phyloP scores from a whole-genome alignment of 2,329 filamentous ascomycete species.

The Colletotrichum agaves region DNA sequence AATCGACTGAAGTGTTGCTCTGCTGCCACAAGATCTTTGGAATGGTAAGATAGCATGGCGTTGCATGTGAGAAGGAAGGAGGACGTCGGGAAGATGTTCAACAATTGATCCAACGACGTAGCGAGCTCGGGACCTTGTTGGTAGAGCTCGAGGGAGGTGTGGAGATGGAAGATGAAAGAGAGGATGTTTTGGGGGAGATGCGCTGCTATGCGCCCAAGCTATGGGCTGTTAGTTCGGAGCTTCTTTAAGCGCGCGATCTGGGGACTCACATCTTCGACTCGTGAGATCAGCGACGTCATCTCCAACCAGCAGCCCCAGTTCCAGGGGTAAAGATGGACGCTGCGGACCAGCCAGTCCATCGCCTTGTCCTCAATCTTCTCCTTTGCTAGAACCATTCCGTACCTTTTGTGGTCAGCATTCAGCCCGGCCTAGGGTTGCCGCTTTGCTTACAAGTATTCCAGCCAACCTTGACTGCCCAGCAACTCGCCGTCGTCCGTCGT shows the following conservation, averaged over 20 bases:
- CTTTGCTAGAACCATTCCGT: slow-evolving; percentile 89
- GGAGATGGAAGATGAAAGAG: slow-evolving; percentile 92
- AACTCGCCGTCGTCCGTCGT: slow-evolving; percentile 67
- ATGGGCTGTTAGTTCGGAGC: slow-evolving; percentile 43
- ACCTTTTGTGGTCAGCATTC: slow-evolving; percentile 56
- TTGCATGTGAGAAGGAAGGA: slow-evolving; percentile 92
- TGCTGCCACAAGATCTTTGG: slow-evolving; percentile 79
- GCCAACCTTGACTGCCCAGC: slow-evolving; percentile 83
- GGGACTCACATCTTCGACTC: slow-evolving; percentile 79
- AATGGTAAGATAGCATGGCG: slow-evolving; percentile 89
- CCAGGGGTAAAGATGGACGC: slow-evolving; percentile 89
- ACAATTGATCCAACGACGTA: slow-evolving; percentile 78
- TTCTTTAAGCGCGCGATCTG: neutral
- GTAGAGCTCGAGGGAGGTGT: slow-evolving; percentile 91
- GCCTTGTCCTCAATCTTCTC: slow-evolving; percentile 90
- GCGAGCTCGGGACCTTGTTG: slow-evolving; percentile 83
- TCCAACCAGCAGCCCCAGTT: slow-evolving; percentile 99
- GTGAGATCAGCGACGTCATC: slow-evolving; percentile 81
- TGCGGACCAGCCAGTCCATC: slow-evolving; percentile 86
- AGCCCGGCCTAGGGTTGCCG: neutral
- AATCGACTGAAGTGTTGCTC: slow-evolving; percentile 80
- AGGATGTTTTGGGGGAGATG: slow-evolving; percentile 90
- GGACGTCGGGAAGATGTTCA: slow-evolving; percentile 86
- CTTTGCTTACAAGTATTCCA: slow-evolving; percentile 77
- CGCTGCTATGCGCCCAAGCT: slow-evolving; percentile 78